These are phyloP conservation scores for Lachancea thermotolerans DNA, from an alignment of 805 yeast genomes.

Conservation along the genomic window DNA sequence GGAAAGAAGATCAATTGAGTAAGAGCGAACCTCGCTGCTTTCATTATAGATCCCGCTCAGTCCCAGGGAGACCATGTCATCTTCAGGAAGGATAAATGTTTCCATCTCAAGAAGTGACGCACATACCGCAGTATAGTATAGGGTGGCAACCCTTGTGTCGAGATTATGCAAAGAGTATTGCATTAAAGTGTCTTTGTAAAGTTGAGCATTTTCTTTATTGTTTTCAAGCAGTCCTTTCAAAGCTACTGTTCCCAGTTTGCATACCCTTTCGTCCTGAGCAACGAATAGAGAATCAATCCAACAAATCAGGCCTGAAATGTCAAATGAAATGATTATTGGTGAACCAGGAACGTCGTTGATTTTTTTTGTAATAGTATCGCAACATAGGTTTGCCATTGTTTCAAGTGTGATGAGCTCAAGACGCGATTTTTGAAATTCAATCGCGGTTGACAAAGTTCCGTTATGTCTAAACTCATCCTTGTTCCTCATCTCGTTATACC, in stretches of 20 bases:
- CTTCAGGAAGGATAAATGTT: constrained; percentile 45
- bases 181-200: constrained; percentile 53
- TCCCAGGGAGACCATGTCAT: constrained; percentile 68
- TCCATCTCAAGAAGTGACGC: constrained; percentile 51
- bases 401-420: constrained; percentile 67
- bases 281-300: constrained; percentile 78
- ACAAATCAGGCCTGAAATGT: constrained; percentile 54
- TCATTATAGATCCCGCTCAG: constrained; percentile 74
- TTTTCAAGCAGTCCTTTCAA: constrained; percentile 56
- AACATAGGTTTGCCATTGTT: constrained; percentile 76
- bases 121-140: constrained; percentile 66
- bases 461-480: constrained; percentile 31
- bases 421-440: constrained; percentile 72
- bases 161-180: constrained; percentile 61
- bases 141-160: constrained; percentile 46
- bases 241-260: constrained; percentile 62
- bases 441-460: constrained; percentile 51
- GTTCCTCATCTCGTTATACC: constrained; percentile 53
- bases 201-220: constrained; percentile 48
- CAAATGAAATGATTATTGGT: constrained; percentile 56
- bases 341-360: constrained; percentile 16
- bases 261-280: constrained; percentile 50
- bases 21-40: constrained; percentile 55
- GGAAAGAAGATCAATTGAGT: constrained; percentile 66
- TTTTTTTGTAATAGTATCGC: constrained; percentile 60